Conservation (phyloP, 306 rosid genomes). For the Glycine latifolia region DNA sequence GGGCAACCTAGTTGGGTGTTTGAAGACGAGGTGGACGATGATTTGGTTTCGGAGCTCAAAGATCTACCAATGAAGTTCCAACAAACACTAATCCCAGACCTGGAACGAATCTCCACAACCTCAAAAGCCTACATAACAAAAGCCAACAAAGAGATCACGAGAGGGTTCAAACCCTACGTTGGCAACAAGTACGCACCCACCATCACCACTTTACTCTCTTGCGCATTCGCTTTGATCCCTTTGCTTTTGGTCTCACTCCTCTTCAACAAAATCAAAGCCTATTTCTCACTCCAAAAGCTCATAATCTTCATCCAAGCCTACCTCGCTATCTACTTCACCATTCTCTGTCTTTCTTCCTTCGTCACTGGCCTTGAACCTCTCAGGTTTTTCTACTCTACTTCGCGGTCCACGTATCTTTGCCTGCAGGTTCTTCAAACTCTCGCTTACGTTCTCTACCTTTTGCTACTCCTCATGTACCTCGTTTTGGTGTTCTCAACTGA, state of each 20-base stretch:
- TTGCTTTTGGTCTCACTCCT: slow-evolving; percentile 77
- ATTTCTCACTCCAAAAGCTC: slow-evolving; percentile 88
- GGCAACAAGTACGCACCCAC: slow-evolving; percentile 89
- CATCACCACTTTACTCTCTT: slow-evolving; percentile 69
- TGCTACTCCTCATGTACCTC: slow-evolving; percentile 80
- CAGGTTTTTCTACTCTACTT: slow-evolving; percentile 83
- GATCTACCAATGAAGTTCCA: slow-evolving; percentile 78
- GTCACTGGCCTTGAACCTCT: slow-evolving; percentile 84
- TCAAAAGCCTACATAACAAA: slow-evolving; percentile 69
- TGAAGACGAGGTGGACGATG: slow-evolving; percentile 56
- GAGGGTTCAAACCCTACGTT: slow-evolving; percentile 80
- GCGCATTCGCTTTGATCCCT: slow-evolving; percentile 73
- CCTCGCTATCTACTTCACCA: slow-evolving; percentile 82
- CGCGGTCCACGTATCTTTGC: slow-evolving; percentile 77
- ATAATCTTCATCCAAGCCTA: slow-evolving; percentile 91
- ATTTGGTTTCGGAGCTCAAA: slow-evolving; percentile 66
- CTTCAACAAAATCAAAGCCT: slow-evolving; percentile 80
- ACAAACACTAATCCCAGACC: slow-evolving; percentile 74
- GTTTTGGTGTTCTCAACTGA: slow-evolving; percentile 79
- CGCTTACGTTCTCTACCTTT: slow-evolving; percentile 73
- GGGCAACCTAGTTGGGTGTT: slow-evolving; percentile 62
- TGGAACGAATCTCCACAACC: slow-evolving; percentile 76
- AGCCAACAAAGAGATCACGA: slow-evolving; percentile 81
- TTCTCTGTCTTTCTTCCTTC: slow-evolving; percentile 72
- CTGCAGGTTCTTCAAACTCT: slow-evolving; percentile 84